Conservation (phyloP, 2,329 filamentous ascomycete genomes). For the Botrytis porri region DNA sequence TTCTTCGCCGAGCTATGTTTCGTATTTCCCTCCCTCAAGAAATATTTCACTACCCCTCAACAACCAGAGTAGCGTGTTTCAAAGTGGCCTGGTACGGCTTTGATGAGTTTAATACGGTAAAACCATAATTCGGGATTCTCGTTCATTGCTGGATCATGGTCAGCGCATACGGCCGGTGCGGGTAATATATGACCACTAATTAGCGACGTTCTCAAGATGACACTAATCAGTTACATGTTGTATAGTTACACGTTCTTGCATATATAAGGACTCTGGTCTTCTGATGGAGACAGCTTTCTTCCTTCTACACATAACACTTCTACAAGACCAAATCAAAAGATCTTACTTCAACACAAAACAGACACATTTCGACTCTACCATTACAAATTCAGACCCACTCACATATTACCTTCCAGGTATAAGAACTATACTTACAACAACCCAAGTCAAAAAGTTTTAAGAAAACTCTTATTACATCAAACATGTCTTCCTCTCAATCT, state of each 20-base stretch:
- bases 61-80: rapidly evolving
- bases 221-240: neutral
- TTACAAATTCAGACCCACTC: neutral
- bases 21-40: neutral
- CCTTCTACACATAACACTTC: neutral
- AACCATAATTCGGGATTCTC: too few species aligned
- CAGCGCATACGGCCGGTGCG: neutral
- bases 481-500: neutral
- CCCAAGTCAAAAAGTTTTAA: neutral
- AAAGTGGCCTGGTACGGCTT: neutral
- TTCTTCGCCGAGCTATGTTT: neutral
- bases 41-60: rapidly evolving
- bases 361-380: neutral
- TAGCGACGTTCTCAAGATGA: neutral
- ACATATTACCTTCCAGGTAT: rapidly evolving
- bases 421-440: neutral
- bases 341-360: neutral
- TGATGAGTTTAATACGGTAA: neutral
- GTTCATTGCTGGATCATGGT: neutral
- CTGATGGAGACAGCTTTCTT: neutral
- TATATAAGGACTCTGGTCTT: neutral
- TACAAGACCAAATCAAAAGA: neutral
- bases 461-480: neutral
- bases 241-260: neutral
- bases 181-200: neutral